Base-by-base conservation (phyloP, 1,284 basidiomycete species). In the Cutaneotrichosporon sp. region DNA sequence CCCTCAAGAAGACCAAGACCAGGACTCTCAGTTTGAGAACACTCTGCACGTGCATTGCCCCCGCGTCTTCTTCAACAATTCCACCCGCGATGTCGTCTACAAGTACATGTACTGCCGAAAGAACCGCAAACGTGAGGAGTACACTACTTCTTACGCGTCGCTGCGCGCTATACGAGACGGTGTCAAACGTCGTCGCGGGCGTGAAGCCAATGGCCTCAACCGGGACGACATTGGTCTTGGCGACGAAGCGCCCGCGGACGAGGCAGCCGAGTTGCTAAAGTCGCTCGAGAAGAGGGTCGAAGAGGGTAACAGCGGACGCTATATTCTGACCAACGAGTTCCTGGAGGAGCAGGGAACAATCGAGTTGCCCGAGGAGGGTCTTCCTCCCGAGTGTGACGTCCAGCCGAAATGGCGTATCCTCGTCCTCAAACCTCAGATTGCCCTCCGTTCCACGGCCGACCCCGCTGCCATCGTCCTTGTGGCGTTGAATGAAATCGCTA, bases 21-120 rank as follows among this genome's bases (percentile, higher is more conserved):
- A 41, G 7, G 51, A 52, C 13, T 22, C 49, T 2, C 42, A 53
- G 2, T 72, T 96, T 72, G 85, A 89, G 69, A 89, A 94, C 63
- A 90, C 93, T 18, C 88, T 91, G 68, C 87, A 96, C 66, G 80
- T 93, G 10, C 91, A 97, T 75, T 87, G 84, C 58, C 92, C 91
- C 0, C 86, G 85, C 47, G 80, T 96, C 42, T 85, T 85, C 67
- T 80, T 92, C 76, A 87, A 87, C 66, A 87, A 86, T 68, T 78
- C 81, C 15, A 85, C 86, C 14, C 84, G 91, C 55, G 84, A 89
- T 72, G 83, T 94, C 55, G 78, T 94, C 68, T 82, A 89, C 75
- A 87, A 89, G 70, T 97, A 97, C 74, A 92, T 91, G 70, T 87
- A 88, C 69, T 88, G 87, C 65, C 88, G 86, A 43, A 80, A 84